Evolutionary conservation across 2,329 filamentous ascomycete genomes (phyloP).

Genomic region (Coniochaeta sp.): DNA sequence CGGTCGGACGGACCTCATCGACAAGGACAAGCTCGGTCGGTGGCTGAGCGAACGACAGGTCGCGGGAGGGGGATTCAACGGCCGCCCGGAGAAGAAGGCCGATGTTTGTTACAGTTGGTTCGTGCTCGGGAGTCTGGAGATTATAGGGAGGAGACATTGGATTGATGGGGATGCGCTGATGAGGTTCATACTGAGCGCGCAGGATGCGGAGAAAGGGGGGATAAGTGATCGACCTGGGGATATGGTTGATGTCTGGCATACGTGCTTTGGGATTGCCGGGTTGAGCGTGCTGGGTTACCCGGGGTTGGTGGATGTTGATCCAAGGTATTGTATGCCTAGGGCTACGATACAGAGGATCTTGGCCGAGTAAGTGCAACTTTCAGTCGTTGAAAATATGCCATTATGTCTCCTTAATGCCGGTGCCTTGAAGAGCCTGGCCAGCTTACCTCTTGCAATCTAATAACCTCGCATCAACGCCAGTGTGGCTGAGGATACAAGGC

Average conservation of each 20-base stretch:
- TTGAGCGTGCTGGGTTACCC: constrained; percentile 76
- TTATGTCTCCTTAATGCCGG: too few species aligned
- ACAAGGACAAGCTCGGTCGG: constrained; percentile 72
- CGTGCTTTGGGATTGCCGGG: constrained; percentile 80
- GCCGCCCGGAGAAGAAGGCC: constrained; percentile 88
- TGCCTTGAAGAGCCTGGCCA: neutral
- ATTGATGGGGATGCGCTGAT: constrained; percentile 78
- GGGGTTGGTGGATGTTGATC: constrained; percentile 73
- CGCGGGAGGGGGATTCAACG: constrained; percentile 82
- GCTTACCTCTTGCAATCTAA: constrained; percentile 60
- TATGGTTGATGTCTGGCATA: constrained; percentile 97
- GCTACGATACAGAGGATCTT: constrained; percentile 55
- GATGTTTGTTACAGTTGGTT: constrained; percentile 99
- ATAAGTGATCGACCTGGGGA: constrained; percentile 87
- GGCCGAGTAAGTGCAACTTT: constrained; percentile 29
- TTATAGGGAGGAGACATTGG: constrained; percentile 86
- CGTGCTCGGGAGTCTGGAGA: constrained; percentile 86
- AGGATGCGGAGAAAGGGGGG: constrained; percentile 78
- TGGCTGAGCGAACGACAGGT: constrained; percentile 95
- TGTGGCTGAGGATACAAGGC: constrained; percentile 64
- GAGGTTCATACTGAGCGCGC: constrained; percentile 77
- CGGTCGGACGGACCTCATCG: constrained; percentile 70
- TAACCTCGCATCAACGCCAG: constrained; percentile 47
- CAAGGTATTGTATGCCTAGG: constrained; percentile 79
- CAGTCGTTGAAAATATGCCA: too few species aligned